Base-by-base conservation (phyloP, 208 protist species). In the Dictyostelium gargantuum region DNA sequence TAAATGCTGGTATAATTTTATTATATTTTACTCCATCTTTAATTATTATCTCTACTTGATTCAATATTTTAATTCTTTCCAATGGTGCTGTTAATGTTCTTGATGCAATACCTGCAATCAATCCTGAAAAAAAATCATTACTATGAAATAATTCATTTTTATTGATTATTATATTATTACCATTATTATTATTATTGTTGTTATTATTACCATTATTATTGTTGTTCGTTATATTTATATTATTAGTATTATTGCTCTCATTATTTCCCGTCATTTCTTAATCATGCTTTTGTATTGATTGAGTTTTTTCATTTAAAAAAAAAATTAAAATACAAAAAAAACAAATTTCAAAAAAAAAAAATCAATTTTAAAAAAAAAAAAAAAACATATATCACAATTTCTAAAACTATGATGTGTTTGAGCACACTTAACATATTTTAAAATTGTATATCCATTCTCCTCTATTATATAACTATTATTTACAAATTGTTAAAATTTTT, bases 51-150 rank as follows among this genome's bases (percentile, higher is more conserved):
- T 50, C 48, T 63, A 92, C 48, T 52, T 92, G 85, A 76, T 81
- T 84, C 15, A 92, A 50, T 50, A 92, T 81, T n/a, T 84, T 81
- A 52, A 92, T n/a, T 77, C 77, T 44, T 19, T 92, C 85, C 8
- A 92, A 46, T 23, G 85, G 85, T 76, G 85, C 85, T 32, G 85
- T 92, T 10, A 84, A 26, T 21, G 85, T 92, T 75, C 85, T 72
- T 21, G 52, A 74, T 8, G 50, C 26, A 23, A 92, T 56, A 66
- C 85, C 85, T 38, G 85, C 70, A 38, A 92, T 40, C 5, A 29
- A 48, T 48, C 85, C 63, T 70, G 63, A 70, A 70, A 23, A 70
- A 70, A 70, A 70, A 26, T 70, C 63, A 42, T 70, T 70, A 70
- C 63, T 70, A 70, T 70, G 2, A 70, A 70, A 70, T 26, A 70